Conservation (phyloP, 1,139 yeast species). For the Diutina siamensis region DNA sequence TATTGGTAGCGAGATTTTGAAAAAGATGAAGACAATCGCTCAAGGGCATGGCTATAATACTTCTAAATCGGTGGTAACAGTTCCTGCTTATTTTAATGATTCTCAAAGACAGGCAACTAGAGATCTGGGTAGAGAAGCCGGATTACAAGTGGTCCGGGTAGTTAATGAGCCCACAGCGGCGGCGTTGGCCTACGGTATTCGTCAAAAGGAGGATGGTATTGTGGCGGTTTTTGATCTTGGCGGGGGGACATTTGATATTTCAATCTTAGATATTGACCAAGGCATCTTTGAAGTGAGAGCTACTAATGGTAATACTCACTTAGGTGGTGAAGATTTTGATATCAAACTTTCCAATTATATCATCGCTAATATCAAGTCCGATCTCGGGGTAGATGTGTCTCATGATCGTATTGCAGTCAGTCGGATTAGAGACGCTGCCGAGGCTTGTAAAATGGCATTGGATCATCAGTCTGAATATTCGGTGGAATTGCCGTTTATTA, state of each 20-base stretch:
- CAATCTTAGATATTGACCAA: constrained; percentile 66
- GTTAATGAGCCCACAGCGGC: constrained; percentile 79
- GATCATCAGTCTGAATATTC: constrained; percentile 47
- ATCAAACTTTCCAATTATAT: constrained; percentile 45
- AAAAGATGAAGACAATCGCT: constrained; percentile 47
- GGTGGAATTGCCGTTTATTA: constrained; percentile 55
- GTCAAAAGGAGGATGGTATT: constrained; percentile 42
- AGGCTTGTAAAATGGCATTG: constrained; percentile 56
- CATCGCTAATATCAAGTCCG: constrained; percentile 32
- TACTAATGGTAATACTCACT: constrained; percentile 76
- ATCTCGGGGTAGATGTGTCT: constrained; percentile 34
- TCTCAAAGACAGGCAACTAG: constrained; percentile 72
- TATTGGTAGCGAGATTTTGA: constrained; percentile 39
- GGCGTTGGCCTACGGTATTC: constrained; percentile 67
- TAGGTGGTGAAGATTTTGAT: constrained; percentile 80
- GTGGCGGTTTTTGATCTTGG: constrained; percentile 76
- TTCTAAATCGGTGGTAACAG: constrained; percentile 62
- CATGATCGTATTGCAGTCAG: constrained; percentile 42
- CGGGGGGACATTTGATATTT: constrained; percentile 78
- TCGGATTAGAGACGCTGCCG: constrained; percentile 64
- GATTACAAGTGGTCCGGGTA: constrained; percentile 56
- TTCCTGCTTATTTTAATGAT: constrained; percentile 73
- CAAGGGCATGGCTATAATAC: constrained; percentile 32
- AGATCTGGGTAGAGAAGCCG: constrained; percentile 56
- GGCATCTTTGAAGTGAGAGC: constrained; percentile 76